These are phyloP conservation scores for Sporothrix variecibatus DNA, from an alignment of 2,329 filamentous ascomycete species.

Conservation along the genomic window DNA sequence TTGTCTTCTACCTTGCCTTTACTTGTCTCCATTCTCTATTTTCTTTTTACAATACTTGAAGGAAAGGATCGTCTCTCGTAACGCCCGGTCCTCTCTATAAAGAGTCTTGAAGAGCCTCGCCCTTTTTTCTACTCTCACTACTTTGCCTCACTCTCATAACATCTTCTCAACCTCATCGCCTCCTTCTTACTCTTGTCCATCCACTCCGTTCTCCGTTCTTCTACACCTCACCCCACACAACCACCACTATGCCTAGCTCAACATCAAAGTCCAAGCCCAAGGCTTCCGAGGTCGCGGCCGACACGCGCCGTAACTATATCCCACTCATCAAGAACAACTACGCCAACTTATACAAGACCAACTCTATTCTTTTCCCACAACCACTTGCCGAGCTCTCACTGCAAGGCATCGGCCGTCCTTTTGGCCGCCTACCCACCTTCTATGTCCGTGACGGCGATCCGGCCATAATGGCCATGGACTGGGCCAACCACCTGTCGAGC, in stretches of 20 bases:
- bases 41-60: background rate
- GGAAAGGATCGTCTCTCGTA: background rate
- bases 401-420: constrained; percentile 40
- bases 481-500: constrained; percentile 46
- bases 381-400: constrained; percentile 50
- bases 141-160: background rate
- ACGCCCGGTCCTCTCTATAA: background rate
- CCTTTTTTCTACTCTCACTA: background rate
- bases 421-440: constrained; percentile 48
- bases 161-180: background rate
- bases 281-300: constrained; percentile 69
- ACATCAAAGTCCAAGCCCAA: constrained; percentile 54
- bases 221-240: background rate
- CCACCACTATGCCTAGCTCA: constrained; percentile 15
- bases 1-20: background rate
- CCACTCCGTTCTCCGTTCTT: too few species aligned
- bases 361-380: constrained; percentile 60
- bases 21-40: background rate
- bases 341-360: constrained; percentile 55
- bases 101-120: background rate
- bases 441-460: constrained; percentile 60
- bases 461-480: constrained; percentile 61
- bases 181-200: background rate
- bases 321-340: constrained; percentile 63
- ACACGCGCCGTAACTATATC: constrained; percentile 71